Evolutionary conservation across 768 basidiomycete genomes (phyloP).

Genomic region (Dentipellis sp.): DNA sequence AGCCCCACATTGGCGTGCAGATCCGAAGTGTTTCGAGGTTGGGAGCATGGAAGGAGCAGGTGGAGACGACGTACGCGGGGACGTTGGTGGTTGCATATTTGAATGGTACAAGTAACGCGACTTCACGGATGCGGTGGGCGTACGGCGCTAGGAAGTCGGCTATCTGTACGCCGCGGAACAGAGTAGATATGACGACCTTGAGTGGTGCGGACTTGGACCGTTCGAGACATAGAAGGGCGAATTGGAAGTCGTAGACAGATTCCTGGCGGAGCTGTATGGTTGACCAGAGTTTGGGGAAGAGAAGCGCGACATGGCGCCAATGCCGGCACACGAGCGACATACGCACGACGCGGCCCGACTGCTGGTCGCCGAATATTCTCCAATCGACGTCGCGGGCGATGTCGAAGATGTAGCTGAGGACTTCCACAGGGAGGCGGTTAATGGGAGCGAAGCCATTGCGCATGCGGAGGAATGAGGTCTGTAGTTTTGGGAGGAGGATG

Average conservation of each 20-base stretch:
- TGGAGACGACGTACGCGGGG: constrained; percentile 11
- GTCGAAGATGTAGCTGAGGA: constrained; percentile 11
- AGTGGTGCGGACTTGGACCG: constrained; percentile 11
- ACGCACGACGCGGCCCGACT: constrained; percentile 5
- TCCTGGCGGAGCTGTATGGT: constrained; percentile 15
- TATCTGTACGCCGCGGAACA: constrained; percentile 13
- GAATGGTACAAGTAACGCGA: constrained; percentile 10
- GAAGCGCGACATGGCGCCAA: constrained; percentile 14
- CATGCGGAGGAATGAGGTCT: constrained; percentile 7
- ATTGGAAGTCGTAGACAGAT: constrained; percentile 12
- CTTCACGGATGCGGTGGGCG: constrained; percentile 10
- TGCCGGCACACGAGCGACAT: constrained; percentile 14
- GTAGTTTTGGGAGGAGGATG: constrained; percentile 11
- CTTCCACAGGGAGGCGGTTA: constrained; percentile 10
- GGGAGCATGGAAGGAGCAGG: constrained; percentile 10
- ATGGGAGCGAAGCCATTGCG: constrained; percentile 7
- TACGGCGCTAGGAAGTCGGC: constrained; percentile 12
- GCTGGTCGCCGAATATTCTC: constrained; percentile 1
- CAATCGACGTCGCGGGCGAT: constrained; percentile 5
- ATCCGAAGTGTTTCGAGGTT: constrained; percentile 10
- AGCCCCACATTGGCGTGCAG: constrained; percentile 15
- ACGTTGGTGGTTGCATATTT: constrained; percentile 11
- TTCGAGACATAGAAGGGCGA: constrained; percentile 13
- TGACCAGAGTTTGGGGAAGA: constrained; percentile 12
- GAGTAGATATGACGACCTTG: constrained; percentile 11